Percentiles rank a stretch among this genome's conserved stretches.
Evolutionary conservation across 75 land plant genomes (phyloP).

Genomic region (Picea glauca): DNA sequence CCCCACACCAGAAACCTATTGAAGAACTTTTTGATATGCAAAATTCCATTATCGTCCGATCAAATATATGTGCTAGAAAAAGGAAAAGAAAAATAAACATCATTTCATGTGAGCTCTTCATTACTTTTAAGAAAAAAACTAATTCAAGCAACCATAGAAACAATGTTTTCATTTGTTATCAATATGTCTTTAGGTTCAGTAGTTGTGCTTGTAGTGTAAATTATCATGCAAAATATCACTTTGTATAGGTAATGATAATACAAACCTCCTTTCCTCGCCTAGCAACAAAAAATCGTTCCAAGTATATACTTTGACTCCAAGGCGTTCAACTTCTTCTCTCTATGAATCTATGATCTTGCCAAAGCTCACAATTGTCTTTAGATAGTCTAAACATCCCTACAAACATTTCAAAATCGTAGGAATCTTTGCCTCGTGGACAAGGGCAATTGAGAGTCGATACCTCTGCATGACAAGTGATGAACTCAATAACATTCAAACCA

Average conservation of each 20-base stretch:
- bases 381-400: background rate
- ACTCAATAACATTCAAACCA: conserved; percentile 95
- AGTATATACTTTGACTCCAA: conserved; percentile 58
- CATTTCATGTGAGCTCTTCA: conserved; percentile 58
- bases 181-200: conserved; percentile 97
- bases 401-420: conserved; percentile 35
- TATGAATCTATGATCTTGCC: conserved; percentile 57
- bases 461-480: conserved; percentile 83
- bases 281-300: conserved; percentile 85
- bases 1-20: conserved; percentile 99
- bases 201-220: conserved; percentile 99
- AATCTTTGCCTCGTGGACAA: conserved; percentile 82
- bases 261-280: conserved; percentile 59
- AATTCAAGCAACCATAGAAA: conserved; percentile 68
- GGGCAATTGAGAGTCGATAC: conserved; percentile 50
- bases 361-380: conserved; percentile 74
- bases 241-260: conserved; percentile 60
- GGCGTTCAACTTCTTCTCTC: conserved; percentile 43
- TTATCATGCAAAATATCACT: conserved; percentile 83
- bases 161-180: conserved; percentile 72
- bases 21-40: conserved; percentile 75
- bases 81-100: conserved; percentile 89
- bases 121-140: conserved; percentile 43
- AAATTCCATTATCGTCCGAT: conserved; percentile 82
- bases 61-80: conserved; percentile 97